Evolutionary conservation across 495 filamentous ascomycete genomes (phyloP).

Genomic region (Penicillium psychrofluorescens): DNA sequence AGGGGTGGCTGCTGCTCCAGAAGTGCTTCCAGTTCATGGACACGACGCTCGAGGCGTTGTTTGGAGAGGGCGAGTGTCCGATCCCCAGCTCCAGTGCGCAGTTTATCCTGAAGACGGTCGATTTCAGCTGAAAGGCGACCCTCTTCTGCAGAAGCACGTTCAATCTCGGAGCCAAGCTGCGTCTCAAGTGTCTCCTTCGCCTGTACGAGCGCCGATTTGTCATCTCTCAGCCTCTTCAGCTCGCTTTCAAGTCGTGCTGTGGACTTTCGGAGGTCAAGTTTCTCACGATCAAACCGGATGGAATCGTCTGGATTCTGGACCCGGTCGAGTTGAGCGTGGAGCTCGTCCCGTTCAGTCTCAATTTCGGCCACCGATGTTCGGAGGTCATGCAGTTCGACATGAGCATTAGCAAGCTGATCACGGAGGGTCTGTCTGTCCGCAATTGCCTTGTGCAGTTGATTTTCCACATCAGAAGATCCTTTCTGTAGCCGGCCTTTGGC

Average conservation of each 20-base stretch:
- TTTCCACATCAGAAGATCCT: slow-evolving; percentile 38
- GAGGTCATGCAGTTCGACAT: slow-evolving; percentile 53
- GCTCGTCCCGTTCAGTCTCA: slow-evolving; percentile 58
- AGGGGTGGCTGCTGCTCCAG: slow-evolving; percentile 34
- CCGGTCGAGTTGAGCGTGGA: slow-evolving; percentile 48
- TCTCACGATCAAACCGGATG: slow-evolving; percentile 54
- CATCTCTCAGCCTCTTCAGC: slow-evolving; percentile 49
- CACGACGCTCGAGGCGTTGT: slow-evolving; percentile 51
- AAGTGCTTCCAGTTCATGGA: slow-evolving; percentile 50
- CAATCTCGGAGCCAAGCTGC: slow-evolving; percentile 48
- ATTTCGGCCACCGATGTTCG: slow-evolving; percentile 43
- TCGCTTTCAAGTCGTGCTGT: slow-evolving; percentile 54
- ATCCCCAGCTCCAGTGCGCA: slow-evolving; percentile 38
- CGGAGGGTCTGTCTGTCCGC: slow-evolving; percentile 55
- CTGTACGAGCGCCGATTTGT: slow-evolving; percentile 43
- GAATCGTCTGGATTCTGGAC: slow-evolving; percentile 44
- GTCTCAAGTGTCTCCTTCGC: slow-evolving; percentile 46
- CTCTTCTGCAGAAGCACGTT: slow-evolving; percentile 49
- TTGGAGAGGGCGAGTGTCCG: slow-evolving; percentile 43
- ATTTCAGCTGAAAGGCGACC: slow-evolving; percentile 52
- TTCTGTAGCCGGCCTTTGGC: slow-evolving; percentile 48
- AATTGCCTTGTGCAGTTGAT: slow-evolving; percentile 40
- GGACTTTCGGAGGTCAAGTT: slow-evolving; percentile 52
- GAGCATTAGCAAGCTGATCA: slow-evolving; percentile 53
- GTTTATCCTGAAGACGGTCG: slow-evolving; percentile 44